Base-by-base conservation (phyloP, 192 early-diverging fungal genomes). In the Coemansia sp. region DNA sequence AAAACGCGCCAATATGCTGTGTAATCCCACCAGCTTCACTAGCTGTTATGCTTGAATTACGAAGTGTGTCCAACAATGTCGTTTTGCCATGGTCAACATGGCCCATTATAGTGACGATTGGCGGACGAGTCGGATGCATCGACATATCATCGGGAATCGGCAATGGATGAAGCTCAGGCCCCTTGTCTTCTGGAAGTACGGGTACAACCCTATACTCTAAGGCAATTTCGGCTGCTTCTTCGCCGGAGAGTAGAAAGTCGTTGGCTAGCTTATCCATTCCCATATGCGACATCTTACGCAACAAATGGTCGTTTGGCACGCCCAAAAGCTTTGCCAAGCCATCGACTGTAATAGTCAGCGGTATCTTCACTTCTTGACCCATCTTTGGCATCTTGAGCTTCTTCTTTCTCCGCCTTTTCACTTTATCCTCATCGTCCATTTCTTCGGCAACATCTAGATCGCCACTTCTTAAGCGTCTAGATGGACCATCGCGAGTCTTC, bases 41-140 rank as follows among this genome's bases (percentile, higher is more conserved):
- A n/a, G 88, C 89, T 14, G 91, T 93, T 5, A 98, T 89, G 1
- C 90, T 88, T 0, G 93, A 93, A 65, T 91, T 91, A 44, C 96
- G 85, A 28, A 98, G 78, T 0, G 93, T 83, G 67, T 98, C 96
- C 38, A 98, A 65, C 8, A 98, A 80, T 0, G 96, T 96, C 6
- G 96, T 98, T 67, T 98, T 98, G 11, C 96, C 92, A 63, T 93
- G 89, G 69, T 98, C 94, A 14, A 98, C 94, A 58, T 98, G 96
- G 6, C 96, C 96, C 93, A 98, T 92, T 61, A 98, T 94, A 1
- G 96, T 95, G 13, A 98, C 92, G 14, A 98, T 85, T 10, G 96
- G 96, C 3, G 96, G 91, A 16, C 94, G 83, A 13, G 70, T 45
- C 12, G 88, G 88, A 57, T 86, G 87, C 12, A 63, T 59, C 3